A percentile compares a stretch with the other conserved stretches of the same genome.
phyloP scores from a whole-genome alignment of 78 protist genomes.

The Tieghemostelium lacteum region DNA sequence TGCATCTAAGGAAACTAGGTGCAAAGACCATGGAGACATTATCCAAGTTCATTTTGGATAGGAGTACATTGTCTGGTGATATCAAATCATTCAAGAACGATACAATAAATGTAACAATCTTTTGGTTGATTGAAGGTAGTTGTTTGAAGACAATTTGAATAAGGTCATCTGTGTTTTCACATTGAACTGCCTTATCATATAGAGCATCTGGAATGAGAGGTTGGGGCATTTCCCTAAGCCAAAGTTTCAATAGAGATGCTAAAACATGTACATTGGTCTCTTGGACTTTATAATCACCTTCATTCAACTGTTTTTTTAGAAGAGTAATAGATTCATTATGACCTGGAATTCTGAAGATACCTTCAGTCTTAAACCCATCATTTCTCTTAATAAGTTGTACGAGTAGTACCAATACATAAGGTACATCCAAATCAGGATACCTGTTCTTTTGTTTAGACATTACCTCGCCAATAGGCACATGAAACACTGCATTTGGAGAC shows the following conservation, averaged over 20 bases:
- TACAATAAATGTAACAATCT: slow-evolving; percentile 28
- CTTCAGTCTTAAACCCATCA: slow-evolving; percentile 56
- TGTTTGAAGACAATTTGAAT: slow-evolving; percentile 7
- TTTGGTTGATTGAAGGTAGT: slow-evolving; percentile 27
- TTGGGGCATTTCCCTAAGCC: slow-evolving; percentile 72
- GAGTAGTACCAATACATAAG: slow-evolving; percentile 41
- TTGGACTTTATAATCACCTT: slow-evolving; percentile 46
- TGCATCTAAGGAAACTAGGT: slow-evolving; percentile 72
- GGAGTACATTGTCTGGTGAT: slow-evolving; percentile 7
- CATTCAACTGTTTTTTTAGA: slow-evolving; percentile 9
- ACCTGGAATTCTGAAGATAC: slow-evolving; percentile 79
- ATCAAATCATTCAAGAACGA: slow-evolving; percentile 26
- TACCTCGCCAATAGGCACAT: slow-evolving; percentile 33
- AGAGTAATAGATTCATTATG: background rate
- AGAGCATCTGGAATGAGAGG: slow-evolving; percentile 64
- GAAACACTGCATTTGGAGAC: slow-evolving; percentile 1
- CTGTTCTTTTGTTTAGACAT: slow-evolving; percentile 29
- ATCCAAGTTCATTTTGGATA: slow-evolving; percentile 48
- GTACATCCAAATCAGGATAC: slow-evolving; percentile 53
- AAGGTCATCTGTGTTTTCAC: background rate
- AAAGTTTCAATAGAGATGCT: slow-evolving; percentile 41
- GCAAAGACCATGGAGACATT: slow-evolving; percentile 73
- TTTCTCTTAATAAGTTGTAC: slow-evolving; percentile 10
- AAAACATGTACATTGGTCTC: slow-evolving; percentile 16
- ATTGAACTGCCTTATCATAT: slow-evolving; percentile 44